These are phyloP conservation scores for Verticillium zaregamsianum DNA, from an alignment of 2,329 filamentous ascomycete genomes.

Conservation along the genomic window DNA sequence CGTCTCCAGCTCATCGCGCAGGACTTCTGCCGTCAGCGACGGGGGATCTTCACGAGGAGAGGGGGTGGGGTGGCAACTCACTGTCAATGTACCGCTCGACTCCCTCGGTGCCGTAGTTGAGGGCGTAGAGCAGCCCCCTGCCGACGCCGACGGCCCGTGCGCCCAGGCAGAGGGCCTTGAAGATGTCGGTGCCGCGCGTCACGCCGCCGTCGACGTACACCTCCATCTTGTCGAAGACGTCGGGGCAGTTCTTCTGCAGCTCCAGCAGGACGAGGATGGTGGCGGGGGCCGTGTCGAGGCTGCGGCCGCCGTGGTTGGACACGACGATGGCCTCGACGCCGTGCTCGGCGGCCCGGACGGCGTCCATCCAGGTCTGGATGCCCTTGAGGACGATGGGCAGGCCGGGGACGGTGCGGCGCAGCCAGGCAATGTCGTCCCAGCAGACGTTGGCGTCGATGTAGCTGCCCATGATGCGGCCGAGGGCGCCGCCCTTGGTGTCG, in stretches of 20 bases:
- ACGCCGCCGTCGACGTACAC: conserved; percentile 64
- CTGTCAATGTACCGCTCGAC: conserved; percentile 48
- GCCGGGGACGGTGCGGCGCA: conserved; percentile 51
- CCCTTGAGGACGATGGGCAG: conserved; percentile 64
- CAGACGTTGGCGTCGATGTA: conserved; percentile 52
- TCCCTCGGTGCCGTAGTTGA: conserved; percentile 58
- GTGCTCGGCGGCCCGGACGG: conserved; percentile 51
- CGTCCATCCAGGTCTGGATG: conserved; percentile 64
- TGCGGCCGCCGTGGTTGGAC: conserved; percentile 66
- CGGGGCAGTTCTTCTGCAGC: conserved; percentile 56
- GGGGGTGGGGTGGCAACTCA: conserved; percentile 27
- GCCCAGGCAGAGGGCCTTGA: conserved; percentile 63
- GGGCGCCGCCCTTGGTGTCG: conserved; percentile 49
- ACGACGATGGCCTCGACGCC: conserved; percentile 66
- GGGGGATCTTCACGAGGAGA: background rate
- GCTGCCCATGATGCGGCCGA: conserved; percentile 50
- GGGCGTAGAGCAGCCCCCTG: conserved; percentile 53
- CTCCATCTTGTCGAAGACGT: conserved; percentile 56
- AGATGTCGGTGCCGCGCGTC: conserved; percentile 60
- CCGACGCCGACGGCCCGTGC: conserved; percentile 62
- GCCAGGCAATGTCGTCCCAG: conserved; percentile 64
- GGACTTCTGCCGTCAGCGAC: conserved; percentile 23
- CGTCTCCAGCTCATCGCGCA: conserved; percentile 59
- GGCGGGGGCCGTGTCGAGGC: conserved; percentile 45
- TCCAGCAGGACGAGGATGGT: conserved; percentile 58